Conservation (phyloP, 768 basidiomycete genomes). For the Clavulina sp. region DNA sequence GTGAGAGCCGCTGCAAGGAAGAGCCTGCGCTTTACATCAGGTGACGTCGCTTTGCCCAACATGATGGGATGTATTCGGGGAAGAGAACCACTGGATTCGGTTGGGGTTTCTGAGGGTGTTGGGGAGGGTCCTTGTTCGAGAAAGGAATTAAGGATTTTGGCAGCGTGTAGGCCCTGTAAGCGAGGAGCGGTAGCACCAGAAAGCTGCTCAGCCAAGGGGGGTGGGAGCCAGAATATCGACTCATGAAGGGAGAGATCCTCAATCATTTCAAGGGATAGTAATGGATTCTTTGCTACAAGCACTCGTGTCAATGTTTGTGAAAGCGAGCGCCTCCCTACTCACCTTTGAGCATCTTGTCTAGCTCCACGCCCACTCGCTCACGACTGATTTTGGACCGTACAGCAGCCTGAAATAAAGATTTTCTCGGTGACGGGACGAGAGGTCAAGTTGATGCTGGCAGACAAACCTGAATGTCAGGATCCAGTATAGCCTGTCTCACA, state of each 20-base stretch:
- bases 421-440: background rate
- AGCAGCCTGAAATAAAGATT: constrained; percentile 29
- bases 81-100: constrained; percentile 10
- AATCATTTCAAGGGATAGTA: constrained; percentile 59
- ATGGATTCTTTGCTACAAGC: constrained; percentile 50
- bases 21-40: constrained; percentile 35
- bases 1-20: constrained; percentile 64
- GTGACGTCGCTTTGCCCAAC: constrained; percentile 21
- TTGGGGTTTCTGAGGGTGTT: constrained; percentile 3
- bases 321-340: background rate
- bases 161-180: constrained; percentile 34
- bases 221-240: constrained; percentile 43
- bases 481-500: constrained; percentile 41
- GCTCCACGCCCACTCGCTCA: constrained; percentile 81
- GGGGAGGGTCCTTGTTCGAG: constrained; percentile 10
- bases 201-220: constrained; percentile 25
- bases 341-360: constrained; percentile 92
- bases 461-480: constrained; percentile 46
- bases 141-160: constrained; percentile 38
- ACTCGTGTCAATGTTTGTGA: background rate
- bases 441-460: background rate
- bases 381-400: constrained; percentile 67
- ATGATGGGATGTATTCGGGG: constrained; percentile 34
- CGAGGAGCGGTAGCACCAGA: constrained; percentile 27
- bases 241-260: constrained; percentile 51